Conservation (phyloP, 306 rosid species). For the Hippophae rhamnoides region DNA sequence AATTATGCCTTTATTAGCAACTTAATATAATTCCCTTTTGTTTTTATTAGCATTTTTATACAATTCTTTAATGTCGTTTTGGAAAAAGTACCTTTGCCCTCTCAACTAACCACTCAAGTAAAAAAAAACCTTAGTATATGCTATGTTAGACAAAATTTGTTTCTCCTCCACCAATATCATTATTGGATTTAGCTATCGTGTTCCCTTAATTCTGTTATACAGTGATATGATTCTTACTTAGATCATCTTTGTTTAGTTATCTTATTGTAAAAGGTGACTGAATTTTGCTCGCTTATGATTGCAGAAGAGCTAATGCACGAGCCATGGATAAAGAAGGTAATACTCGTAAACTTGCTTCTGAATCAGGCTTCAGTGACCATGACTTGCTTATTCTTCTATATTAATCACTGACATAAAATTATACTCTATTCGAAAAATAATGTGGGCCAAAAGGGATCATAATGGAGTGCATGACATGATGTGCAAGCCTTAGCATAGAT, state of each 20-base stretch:
- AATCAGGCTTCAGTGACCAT: slow-evolving; percentile 22
- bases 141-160: no score
- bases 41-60: neutral
- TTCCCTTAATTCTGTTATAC: no score
- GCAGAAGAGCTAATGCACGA: slow-evolving; percentile 56
- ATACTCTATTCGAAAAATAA: neutral
- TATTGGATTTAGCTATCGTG: no score
- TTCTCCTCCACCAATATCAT: no score
- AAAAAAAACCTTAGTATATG: no score
- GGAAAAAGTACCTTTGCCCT: neutral
- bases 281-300: slow-evolving; percentile 6
- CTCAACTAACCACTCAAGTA: neutral
- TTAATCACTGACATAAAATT: slow-evolving; percentile 24
- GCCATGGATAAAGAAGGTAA: slow-evolving; percentile 44
- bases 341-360: slow-evolving; percentile 39
- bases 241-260: neutral
- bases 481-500: no score
- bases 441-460: neutral
- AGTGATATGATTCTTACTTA: no score
- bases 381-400: slow-evolving; percentile 36
- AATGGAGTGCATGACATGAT: neutral
- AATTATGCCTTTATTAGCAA: no score
- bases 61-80: neutral
- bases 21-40: neutral
- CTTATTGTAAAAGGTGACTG: neutral